phyloP scores from a whole-genome alignment of 129 eudicot species.

The Saposhnikovia divaricata region DNA sequence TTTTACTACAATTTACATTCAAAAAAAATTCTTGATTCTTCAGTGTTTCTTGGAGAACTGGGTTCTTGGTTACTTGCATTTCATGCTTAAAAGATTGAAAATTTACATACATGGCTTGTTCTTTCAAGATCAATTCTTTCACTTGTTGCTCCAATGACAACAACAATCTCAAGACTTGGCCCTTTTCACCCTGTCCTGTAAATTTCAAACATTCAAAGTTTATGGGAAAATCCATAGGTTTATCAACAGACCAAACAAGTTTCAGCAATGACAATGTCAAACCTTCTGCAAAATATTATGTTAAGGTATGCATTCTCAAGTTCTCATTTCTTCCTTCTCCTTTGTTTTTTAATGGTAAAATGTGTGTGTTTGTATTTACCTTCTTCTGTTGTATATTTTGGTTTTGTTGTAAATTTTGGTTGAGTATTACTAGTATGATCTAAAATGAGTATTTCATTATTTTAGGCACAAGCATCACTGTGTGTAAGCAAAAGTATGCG shows the following conservation, averaged over 20 bases:
- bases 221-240: conserved; percentile 28
- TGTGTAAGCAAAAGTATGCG: conserved; percentile 51
- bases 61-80: neutral
- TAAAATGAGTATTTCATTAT: neutral
- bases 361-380: no score
- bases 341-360: neutral
- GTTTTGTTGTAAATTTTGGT: neutral
- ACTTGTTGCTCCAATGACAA: conserved; percentile 38
- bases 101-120: conserved; percentile 49
- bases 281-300: conserved; percentile 30
- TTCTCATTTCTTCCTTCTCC: neutral
- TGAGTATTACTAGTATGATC: neutral
- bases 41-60: neutral
- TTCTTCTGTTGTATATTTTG: no score
- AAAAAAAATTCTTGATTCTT: neutral
- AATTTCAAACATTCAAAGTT: conserved; percentile 25
- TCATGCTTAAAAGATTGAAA: neutral
- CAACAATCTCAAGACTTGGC: conserved; percentile 26
- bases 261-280: conserved; percentile 24
- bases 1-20: neutral
- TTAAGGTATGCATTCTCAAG: conserved; percentile 37
- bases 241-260: conserved; percentile 39
- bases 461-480: conserved; percentile 49
- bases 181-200: conserved; percentile 24
- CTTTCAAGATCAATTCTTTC: conserved; percentile 32